Conservation (phyloP, 257 asterid genomes). For the Hygrophila difformis region DNA sequence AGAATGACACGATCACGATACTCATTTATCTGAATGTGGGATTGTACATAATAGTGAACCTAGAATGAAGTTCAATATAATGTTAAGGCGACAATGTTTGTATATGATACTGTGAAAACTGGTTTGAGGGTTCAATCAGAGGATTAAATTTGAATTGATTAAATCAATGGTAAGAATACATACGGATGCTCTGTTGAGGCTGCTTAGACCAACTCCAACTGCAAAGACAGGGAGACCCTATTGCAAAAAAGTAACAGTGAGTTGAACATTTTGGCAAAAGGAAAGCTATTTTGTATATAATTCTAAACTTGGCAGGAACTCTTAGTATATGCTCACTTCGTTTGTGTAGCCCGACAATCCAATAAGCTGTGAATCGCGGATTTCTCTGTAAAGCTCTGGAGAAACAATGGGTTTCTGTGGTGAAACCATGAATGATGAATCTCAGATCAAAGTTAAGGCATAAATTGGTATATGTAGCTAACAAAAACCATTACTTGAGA, state of each 20-base stretch:
- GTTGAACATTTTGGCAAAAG: slow-evolving; percentile 9
- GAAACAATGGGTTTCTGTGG: slow-evolving; percentile 62
- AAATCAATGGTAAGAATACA: neutral
- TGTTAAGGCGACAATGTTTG: slow-evolving; percentile 11
- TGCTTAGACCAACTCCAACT: slow-evolving; percentile 6
- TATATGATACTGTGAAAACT: neutral
- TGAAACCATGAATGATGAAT: neutral
- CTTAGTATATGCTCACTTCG: slow-evolving; percentile 30
- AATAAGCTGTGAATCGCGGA: slow-evolving; percentile 66
- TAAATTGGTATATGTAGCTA: too few species aligned
- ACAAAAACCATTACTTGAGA: too few species aligned
- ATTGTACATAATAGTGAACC: slow-evolving; percentile 84
- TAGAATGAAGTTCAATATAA: slow-evolving; percentile 16
- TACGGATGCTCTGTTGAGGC: slow-evolving; percentile 8
- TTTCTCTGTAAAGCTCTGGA: slow-evolving; percentile 38
- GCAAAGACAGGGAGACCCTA: slow-evolving; percentile 14
- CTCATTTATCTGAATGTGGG: slow-evolving; percentile 96
- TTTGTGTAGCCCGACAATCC: slow-evolving; percentile 59
- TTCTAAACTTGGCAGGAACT: slow-evolving; percentile 13
- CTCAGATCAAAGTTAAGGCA: too few species aligned
- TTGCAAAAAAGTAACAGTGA: slow-evolving; percentile 1
- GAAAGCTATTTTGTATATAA: neutral
- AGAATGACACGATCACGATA: slow-evolving; percentile 83
- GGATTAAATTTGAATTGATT: neutral
- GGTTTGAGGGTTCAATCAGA: neutral